phyloP scores from a whole-genome alignment of 345 rosid species.

The Eucalyptus marginata region DNA sequence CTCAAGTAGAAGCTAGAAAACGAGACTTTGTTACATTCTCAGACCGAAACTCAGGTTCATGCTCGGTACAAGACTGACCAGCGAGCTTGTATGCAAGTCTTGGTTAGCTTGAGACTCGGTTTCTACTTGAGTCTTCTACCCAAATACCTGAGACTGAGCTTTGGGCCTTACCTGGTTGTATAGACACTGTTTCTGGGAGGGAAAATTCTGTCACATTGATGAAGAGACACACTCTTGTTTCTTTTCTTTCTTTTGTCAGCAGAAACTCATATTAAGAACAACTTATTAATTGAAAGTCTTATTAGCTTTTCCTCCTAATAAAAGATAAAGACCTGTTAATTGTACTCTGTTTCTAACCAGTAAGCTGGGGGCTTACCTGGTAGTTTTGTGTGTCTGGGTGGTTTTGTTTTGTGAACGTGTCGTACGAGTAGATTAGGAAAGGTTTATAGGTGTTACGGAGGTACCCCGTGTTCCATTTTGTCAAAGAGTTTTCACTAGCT shows the following conservation, averaged over 20 bases:
- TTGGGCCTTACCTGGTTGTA: not conserved
- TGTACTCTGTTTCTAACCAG: not conserved
- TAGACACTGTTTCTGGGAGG: not conserved
- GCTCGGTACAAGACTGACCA: not conserved
- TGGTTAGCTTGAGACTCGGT: not conserved
- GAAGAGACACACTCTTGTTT: not conserved
- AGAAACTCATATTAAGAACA: not conserved
- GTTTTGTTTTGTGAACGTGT: not conserved
- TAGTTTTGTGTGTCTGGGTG: not conserved
- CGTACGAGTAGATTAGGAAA: not conserved
- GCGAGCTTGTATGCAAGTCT: not conserved
- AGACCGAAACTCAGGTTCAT: not conserved
- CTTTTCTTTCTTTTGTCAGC: not conserved
- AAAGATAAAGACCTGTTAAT: not conserved
- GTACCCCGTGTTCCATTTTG: not conserved
- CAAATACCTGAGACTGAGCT: not conserved
- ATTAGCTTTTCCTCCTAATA: not conserved
- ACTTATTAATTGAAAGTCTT: not conserved
- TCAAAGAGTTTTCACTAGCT: not conserved
- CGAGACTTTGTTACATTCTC: not conserved
- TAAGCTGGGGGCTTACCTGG: not conserved
- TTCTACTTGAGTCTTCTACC: not conserved
- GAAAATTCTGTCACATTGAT: not conserved
- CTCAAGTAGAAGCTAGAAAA: not conserved
- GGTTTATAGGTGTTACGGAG: not conserved